Evolutionary conservation across 805 yeast genomes (phyloP), one percentile per base, ranked within the genome.

Genomic region (Saturnispora dispora): DNA sequence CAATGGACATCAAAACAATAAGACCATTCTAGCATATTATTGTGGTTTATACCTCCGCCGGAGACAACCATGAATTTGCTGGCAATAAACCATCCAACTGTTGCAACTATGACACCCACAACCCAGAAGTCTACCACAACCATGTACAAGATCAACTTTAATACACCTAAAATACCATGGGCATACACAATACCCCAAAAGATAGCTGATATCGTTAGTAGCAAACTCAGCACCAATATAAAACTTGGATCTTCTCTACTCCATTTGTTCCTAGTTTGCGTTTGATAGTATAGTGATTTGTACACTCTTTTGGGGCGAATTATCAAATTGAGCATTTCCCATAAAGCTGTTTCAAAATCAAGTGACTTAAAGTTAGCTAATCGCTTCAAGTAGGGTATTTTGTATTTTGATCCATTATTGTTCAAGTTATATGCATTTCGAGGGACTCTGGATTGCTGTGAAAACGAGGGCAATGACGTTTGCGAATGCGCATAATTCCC

Each of bases 1-100:
- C 96, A 88, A 68, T 90, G 97, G 27, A 89, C 83, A 61, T 89
- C 97, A 63, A 90, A 90, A 69, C 96, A 88, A 64, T 88, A 89
- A 1, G 91, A 89, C 96, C 96, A 90, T 63, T 90, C 96, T 50
- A 88, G 69, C 40, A 73, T 69, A 56, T 60, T 62, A 13, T 41
- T 20, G 47, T 57, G 54, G 5, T 36, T 52, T 2, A 54, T 51
- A 33, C 56, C 60, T 5, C 58, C 52, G 13, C 41, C 41, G 18
- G 41, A 20, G 32, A 56, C 59, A 32, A 62, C 22, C 57, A 87
- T 74, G 51, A 87, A 74, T 57, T 75, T 76, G 61, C 85, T 85
- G 30, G 88, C 81, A 37, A 86, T 60, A 15, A 80, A 56, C 95
- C 95, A 90, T 20, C 83, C 80, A 13, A 79, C 53, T 1, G 95